Percentiles rank a stretch among this genome's conserved stretches.
phyloP scores from a whole-genome alignment of 2,329 filamentous ascomycete species.

The Fusarium falciforme region DNA sequence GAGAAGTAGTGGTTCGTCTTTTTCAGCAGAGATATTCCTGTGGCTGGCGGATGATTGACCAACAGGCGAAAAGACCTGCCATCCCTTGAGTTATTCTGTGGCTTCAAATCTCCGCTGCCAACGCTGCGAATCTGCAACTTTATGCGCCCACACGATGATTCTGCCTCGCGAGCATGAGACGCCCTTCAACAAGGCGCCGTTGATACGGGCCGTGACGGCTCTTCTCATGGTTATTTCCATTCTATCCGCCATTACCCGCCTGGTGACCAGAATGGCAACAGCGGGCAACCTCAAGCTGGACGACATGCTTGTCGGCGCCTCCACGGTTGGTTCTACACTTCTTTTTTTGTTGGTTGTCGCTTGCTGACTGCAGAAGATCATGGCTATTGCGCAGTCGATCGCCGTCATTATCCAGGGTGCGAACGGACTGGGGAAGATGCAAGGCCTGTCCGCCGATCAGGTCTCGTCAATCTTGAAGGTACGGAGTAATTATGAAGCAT shows the following conservation, averaged over 20 bases:
- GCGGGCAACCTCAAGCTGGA: slow-evolving; percentile 26
- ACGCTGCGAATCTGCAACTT: background rate
- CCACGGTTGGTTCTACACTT: slow-evolving; percentile 22
- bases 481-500: background rate
- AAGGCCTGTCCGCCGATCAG: slow-evolving; percentile 5
- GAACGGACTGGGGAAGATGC: slow-evolving; percentile 30
- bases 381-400: slow-evolving; percentile 32
- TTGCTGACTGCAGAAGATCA: slow-evolving; percentile 15
- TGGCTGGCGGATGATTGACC: background rate
- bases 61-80: background rate
- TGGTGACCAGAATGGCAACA: slow-evolving; percentile 27
- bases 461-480: slow-evolving; percentile 28
- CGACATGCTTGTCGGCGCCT: slow-evolving; percentile 24
- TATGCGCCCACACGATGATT: slow-evolving; percentile 5
- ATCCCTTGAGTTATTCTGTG: background rate
- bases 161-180: slow-evolving; percentile 35
- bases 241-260: slow-evolving; percentile 29
- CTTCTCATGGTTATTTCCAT: slow-evolving; percentile 39
- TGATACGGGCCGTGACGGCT: slow-evolving; percentile 35
- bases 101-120: background rate
- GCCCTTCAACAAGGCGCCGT: slow-evolving; percentile 37
- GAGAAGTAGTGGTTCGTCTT: background rate
- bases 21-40: background rate
- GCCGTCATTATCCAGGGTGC: slow-evolving; percentile 29
- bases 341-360: background rate